Conservation (phyloP, 2,329 filamentous ascomycete species). For the Paraphoma chrysanthemicola region DNA sequence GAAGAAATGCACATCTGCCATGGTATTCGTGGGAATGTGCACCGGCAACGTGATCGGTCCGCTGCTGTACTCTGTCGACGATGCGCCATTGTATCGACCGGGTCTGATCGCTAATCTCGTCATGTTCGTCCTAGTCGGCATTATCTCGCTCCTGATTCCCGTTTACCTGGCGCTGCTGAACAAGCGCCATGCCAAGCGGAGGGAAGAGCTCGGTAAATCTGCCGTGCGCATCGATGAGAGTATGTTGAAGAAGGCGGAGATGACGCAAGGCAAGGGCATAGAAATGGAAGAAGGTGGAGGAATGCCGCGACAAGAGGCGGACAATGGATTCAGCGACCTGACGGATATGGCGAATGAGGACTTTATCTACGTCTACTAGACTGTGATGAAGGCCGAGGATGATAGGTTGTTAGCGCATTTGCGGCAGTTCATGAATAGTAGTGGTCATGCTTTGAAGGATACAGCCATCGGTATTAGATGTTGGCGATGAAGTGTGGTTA, state of each 20-base stretch:
- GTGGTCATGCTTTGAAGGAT: too few species aligned
- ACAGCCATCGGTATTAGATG: too few species aligned
- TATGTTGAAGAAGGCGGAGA: conserved; percentile 39
- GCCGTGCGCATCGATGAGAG: conserved; percentile 40
- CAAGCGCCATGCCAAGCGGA: conserved; percentile 36
- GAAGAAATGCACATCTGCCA: conserved; percentile 44
- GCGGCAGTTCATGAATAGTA: too few species aligned
- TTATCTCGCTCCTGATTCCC: conserved; percentile 36
- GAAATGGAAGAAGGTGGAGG: conserved; percentile 14
- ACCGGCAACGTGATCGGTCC: conserved; percentile 48
- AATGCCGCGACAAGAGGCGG: conserved; percentile 7
- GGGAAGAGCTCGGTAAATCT: conserved; percentile 39
- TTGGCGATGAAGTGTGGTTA: too few species aligned
- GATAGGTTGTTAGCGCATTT: too few species aligned
- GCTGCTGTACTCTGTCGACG: conserved; percentile 42
- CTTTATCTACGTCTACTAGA: conserved; percentile 21
- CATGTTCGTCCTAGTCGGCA: conserved; percentile 42
- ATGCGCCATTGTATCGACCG: conserved; percentile 44
- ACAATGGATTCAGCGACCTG: conserved; percentile 26
- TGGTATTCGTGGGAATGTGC: conserved; percentile 48
- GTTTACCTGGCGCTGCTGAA: conserved; percentile 43
- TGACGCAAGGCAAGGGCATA: conserved; percentile 12
- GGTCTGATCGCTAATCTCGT: conserved; percentile 43
- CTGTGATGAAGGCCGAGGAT: too few species aligned
- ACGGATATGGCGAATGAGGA: conserved; percentile 32